Evolutionary conservation across 192 early-diverging fungal species (phyloP).

Genomic region (Dissophora ornata): DNA sequence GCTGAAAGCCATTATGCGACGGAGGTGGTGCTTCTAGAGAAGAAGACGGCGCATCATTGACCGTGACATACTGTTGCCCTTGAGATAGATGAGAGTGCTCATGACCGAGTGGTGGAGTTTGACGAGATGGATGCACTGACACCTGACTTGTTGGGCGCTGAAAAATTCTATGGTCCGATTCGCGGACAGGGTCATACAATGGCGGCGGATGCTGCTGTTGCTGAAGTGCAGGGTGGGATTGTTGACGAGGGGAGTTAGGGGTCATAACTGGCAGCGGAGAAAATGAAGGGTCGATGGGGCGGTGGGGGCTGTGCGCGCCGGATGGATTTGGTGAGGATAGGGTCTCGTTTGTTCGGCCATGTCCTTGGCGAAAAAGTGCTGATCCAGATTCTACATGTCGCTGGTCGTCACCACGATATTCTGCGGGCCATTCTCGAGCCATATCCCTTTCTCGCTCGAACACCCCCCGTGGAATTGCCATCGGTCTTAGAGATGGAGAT

Average conservation of each 20-base stretch:
- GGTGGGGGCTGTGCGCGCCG: background rate
- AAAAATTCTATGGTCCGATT: slow-evolving; percentile 50
- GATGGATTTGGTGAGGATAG: slow-evolving; percentile 6
- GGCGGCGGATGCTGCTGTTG: slow-evolving; percentile 48
- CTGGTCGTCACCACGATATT: background rate
- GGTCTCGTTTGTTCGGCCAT: slow-evolving; percentile 1
- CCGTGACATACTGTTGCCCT: slow-evolving; percentile 6
- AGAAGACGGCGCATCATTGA: slow-evolving; percentile 1
- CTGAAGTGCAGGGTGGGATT: slow-evolving; percentile 44
- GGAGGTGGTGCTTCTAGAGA: background rate
- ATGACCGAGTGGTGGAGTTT: background rate
- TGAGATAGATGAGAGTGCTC: slow-evolving; percentile 6
- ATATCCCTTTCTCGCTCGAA: background rate
- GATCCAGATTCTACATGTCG: background rate
- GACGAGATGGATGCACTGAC: background rate
- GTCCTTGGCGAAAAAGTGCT: background rate
- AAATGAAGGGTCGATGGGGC: background rate
- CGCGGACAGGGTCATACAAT: slow-evolving; percentile 50
- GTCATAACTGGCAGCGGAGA: background rate
- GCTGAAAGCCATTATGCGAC: slow-evolving; percentile 7
- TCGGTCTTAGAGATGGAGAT: background rate
- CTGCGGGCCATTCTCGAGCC: background rate
- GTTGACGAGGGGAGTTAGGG: slow-evolving; percentile 14
- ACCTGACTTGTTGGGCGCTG: background rate
- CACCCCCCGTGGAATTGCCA: background rate